Conservation (phyloP, 352 stramenopile genomes). For the Globisporangium splendens region DNA sequence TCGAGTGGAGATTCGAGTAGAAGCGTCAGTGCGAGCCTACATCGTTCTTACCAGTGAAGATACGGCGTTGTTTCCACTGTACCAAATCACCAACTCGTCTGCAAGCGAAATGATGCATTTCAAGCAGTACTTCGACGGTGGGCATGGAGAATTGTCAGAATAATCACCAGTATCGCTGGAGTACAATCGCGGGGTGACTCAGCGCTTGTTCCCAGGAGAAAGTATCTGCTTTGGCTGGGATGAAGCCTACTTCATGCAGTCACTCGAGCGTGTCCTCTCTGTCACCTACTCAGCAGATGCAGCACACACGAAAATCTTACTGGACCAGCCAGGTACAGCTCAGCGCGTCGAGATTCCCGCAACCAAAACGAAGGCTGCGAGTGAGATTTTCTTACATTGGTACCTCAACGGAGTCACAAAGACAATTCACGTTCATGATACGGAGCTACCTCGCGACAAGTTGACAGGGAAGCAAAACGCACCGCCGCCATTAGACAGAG, state of each 20-base stretch:
- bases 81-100: constrained; percentile 79
- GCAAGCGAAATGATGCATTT: constrained; percentile 69
- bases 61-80: constrained; percentile 53
- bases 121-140: constrained; percentile 75
- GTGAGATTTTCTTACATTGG: constrained; percentile 66
- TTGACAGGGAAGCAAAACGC: constrained; percentile 52
- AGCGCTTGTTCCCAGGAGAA: constrained; percentile 66
- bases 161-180: constrained; percentile 31
- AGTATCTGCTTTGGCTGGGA: constrained; percentile 84
- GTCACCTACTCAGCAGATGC: constrained; percentile 51
- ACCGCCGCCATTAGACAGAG: constrained; percentile 2
- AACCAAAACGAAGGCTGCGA: constrained; percentile 19
- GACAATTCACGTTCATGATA: constrained; percentile 75
- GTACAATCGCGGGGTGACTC: constrained; percentile 62
- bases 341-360: constrained; percentile 62
- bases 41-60: constrained; percentile 76
- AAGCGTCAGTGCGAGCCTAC: constrained; percentile 69
- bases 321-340: constrained; percentile 69
- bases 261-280: constrained; percentile 54
- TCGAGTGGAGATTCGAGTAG: constrained; percentile 73
- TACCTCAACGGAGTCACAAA: constrained; percentile 83
- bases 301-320: constrained; percentile 48
- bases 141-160: constrained; percentile 37
- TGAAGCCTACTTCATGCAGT: constrained; percentile 74
- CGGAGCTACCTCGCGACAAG: constrained; percentile 52